Evolutionary conservation across 2,329 filamentous ascomycete species (phyloP).

Genomic region (Akanthomyces dipterigenus): DNA sequence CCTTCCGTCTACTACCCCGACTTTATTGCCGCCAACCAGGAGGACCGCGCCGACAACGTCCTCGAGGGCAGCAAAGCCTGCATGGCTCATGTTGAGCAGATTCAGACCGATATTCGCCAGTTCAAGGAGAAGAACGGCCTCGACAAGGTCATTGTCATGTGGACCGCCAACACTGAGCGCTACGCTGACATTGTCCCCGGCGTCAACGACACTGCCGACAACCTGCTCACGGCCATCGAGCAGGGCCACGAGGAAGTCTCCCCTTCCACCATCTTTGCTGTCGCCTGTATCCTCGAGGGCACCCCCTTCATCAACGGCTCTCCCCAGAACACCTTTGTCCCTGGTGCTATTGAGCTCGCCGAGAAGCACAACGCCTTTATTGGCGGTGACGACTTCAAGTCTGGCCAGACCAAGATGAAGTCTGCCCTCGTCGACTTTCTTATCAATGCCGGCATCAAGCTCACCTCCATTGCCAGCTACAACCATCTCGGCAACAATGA

Average conservation of each 20-base stretch:
- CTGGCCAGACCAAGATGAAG: slow-evolving; percentile 99
- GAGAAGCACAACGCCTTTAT: slow-evolving; percentile 85
- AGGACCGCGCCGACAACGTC: slow-evolving; percentile 89
- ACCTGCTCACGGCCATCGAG: slow-evolving; percentile 83
- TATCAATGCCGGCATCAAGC: slow-evolving; percentile 97
- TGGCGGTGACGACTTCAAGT: slow-evolving; percentile 99
- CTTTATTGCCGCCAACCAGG: slow-evolving; percentile 98
- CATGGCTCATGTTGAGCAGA: slow-evolving; percentile 82
- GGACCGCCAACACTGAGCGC: slow-evolving; percentile 98
- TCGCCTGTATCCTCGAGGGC: slow-evolving; percentile 85
- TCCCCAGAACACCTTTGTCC: slow-evolving; percentile 97
- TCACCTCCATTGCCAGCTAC: slow-evolving; percentile 97
- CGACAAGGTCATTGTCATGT: slow-evolving; percentile 95
- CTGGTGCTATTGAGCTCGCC: slow-evolving; percentile 82
- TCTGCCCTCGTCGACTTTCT: slow-evolving; percentile 97
- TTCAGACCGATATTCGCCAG: slow-evolving; percentile 87
- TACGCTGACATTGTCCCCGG: slow-evolving; percentile 83
- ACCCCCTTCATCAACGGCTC: slow-evolving; percentile 98
- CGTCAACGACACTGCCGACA: slow-evolving; percentile 94
- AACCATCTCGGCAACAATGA: slow-evolving; percentile 99
- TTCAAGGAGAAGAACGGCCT: slow-evolving; percentile 83
- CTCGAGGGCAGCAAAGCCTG: slow-evolving; percentile 77
- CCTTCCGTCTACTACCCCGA: slow-evolving; percentile 98
- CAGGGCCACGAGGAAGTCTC: slow-evolving; percentile 83
- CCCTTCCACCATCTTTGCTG: slow-evolving; percentile 91